Evolutionary conservation across 2,329 filamentous ascomycete genomes (phyloP).

Genomic region (Colletotrichum lupini): DNA sequence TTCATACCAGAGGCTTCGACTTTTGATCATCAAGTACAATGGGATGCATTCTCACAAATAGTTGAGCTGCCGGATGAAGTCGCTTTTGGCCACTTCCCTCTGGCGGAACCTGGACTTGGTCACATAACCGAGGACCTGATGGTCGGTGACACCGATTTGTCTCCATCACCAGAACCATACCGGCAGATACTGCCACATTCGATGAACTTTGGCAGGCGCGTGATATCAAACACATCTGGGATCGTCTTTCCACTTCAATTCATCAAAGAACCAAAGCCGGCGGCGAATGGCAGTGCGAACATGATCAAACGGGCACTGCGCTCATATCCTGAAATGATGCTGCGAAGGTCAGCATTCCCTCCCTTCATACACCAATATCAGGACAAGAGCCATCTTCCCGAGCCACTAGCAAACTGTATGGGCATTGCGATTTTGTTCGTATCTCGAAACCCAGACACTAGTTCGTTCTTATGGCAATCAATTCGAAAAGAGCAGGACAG

Average conservation of each 20-base stretch:
- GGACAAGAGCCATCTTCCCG: conserved; percentile 18
- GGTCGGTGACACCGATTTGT: neutral
- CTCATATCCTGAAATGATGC: conserved; percentile 30
- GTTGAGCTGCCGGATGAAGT: neutral
- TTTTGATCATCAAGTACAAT: neutral
- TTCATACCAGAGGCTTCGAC: neutral
- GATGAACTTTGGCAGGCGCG: too few relatives aligned
- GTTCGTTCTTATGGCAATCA: conserved; percentile 20
- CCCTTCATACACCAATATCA: conserved; percentile 28
- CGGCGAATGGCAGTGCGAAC: neutral
- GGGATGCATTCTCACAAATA: neutral
- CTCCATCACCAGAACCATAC: neutral
- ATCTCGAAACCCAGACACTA: conserved; percentile 17
- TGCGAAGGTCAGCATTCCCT: conserved; percentile 29
- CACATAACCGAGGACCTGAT: neutral
- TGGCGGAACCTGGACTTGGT: neutral
- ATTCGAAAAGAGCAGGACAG: conserved; percentile 21
- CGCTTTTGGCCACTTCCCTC: neutral
- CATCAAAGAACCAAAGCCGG: neutral
- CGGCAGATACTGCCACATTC: neutral
- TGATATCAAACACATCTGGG: neutral
- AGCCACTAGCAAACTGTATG: conserved; percentile 28
- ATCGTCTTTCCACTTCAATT: neutral
- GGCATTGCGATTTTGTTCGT: conserved; percentile 18
- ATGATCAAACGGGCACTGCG: conserved; percentile 16